Evolutionary conservation across 108 stramenopile genomes (phyloP).

Genomic region (Mayamaea pseudoterrestris): DNA sequence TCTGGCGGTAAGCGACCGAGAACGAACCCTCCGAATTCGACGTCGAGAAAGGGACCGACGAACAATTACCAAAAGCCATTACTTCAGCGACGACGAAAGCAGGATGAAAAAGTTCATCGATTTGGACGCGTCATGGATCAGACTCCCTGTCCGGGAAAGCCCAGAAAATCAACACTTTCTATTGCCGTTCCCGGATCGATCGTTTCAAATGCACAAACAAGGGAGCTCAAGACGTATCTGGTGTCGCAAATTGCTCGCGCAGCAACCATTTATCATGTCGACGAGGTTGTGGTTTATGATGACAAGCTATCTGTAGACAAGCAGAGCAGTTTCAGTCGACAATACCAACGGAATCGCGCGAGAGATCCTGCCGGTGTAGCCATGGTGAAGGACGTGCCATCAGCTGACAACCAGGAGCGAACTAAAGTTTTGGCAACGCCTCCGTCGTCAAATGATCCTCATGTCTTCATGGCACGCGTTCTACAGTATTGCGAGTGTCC

Average conservation of each 20-base stretch:
- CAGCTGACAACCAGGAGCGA: slow-evolving; percentile 1
- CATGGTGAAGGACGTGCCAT: slow-evolving; percentile 2
- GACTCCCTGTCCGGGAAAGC: slow-evolving; percentile 64
- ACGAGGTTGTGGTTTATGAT: slow-evolving; percentile 94
- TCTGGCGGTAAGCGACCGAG: slow-evolving; percentile 40
- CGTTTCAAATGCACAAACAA: slow-evolving; percentile 87
- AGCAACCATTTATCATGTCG: slow-evolving; percentile 89
- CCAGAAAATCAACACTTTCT: slow-evolving; percentile 73
- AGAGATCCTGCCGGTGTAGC: slow-evolving; percentile 5
- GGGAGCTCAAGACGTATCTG: slow-evolving; percentile 82
- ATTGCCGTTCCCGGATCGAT: slow-evolving; percentile 90
- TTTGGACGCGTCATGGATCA: slow-evolving; percentile 80
- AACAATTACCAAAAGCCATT: too few relatives aligned
- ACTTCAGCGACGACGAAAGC: slow-evolving; percentile 1
- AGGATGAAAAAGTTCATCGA: slow-evolving; percentile 20
- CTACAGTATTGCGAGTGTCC: slow-evolving; percentile 90
- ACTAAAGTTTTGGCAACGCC: background rate
- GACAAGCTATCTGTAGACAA: slow-evolving; percentile 63
- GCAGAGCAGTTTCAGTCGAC: too few relatives aligned
- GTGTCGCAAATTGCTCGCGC: slow-evolving; percentile 94
- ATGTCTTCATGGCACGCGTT: slow-evolving; percentile 88
- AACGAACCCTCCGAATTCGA: background rate
- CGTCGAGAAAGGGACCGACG: background rate
- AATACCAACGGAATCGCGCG: too few relatives aligned
- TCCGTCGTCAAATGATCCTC: slow-evolving; percentile 34